These are phyloP conservation scores for Boletus sensibilis DNA, from an alignment of 768 basidiomycete genomes.

Conservation along the genomic window DNA sequence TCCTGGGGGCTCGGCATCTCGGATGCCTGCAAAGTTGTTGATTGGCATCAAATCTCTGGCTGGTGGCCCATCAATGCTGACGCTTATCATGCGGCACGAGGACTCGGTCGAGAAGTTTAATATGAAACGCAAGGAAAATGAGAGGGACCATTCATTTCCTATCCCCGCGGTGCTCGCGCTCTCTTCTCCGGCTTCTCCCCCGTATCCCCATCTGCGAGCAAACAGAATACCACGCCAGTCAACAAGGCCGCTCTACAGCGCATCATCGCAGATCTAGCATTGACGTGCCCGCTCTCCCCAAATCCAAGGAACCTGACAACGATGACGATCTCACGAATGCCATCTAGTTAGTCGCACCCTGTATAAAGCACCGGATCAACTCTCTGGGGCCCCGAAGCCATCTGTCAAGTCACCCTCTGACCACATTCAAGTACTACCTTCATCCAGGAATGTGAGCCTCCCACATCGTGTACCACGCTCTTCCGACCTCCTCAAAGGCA, in stretches of 20 bases:
- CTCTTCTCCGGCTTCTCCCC: conserved; percentile 19
- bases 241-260: conserved; percentile 1
- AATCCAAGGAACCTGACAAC: conserved; percentile 11
- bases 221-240: neutral
- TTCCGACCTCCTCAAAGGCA: conserved; percentile 50
- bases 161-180: conserved; percentile 26
- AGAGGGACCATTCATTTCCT: conserved; percentile 31
- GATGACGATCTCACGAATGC: conserved; percentile 33
- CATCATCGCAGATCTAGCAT: conserved; percentile 19
- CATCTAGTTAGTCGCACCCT: conserved; percentile 30
- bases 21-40: conserved; percentile 42
- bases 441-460: conserved; percentile 55
- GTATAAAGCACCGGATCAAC: conserved; percentile 21
- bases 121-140: conserved; percentile 19
- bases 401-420: conserved; percentile 10
- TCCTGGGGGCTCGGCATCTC: conserved; percentile 63
- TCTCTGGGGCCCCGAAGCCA: neutral
- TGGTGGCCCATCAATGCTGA: conserved; percentile 38
- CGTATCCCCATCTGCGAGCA: conserved; percentile 17
- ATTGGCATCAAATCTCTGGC: conserved; percentile 38
- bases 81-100: conserved; percentile 32
- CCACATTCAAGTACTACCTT: conserved; percentile 49
- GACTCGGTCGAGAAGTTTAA: conserved; percentile 25
- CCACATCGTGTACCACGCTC: conserved; percentile 59
- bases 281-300: conserved; percentile 11